Percentiles rank a stretch among this genome's conserved stretches.
Evolutionary conservation across 257 asterid genomes (phyloP).

Genomic region (Solanum chilense): DNA sequence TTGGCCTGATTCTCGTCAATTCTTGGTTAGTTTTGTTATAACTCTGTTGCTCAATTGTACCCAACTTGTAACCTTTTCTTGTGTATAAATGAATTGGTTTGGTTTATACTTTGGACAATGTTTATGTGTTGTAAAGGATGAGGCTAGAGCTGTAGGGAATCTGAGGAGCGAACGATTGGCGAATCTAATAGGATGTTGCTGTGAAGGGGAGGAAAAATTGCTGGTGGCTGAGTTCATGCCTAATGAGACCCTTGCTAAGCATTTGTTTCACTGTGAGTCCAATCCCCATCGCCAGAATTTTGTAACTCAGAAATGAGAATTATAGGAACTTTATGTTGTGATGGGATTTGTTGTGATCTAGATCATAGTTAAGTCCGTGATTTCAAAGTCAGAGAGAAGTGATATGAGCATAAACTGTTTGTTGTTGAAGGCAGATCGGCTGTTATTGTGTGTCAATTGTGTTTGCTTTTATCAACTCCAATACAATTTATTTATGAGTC

Average conservation of each 20-base stretch:
- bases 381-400: not conserved
- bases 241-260: conserved; percentile 40
- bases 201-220: conserved; percentile 33
- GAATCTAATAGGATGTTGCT: conserved; percentile 37
- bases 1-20: conserved; percentile 48
- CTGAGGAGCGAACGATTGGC: conserved; percentile 33
- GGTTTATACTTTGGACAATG: not conserved
- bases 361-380: not conserved
- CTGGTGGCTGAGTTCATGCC: conserved; percentile 48
- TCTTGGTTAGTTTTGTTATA: conserved; percentile 10
- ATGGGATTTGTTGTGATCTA: not conserved
- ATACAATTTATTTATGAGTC: not conserved
- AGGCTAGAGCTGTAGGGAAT: conserved; percentile 32
- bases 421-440: not conserved
- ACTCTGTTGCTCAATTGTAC: not conserved
- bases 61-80: not conserved
- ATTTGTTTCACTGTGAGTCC: conserved; percentile 41
- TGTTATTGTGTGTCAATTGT: not conserved
- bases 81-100: not conserved
- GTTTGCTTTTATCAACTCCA: not conserved
- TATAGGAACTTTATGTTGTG: not conserved
- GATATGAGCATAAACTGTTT: not conserved
- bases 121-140: conserved; percentile 17
- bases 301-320: not conserved
- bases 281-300: not conserved